Base-by-base conservation (phyloP, 2,329 filamentous ascomycete species). In the Biscogniauxia sp. region DNA sequence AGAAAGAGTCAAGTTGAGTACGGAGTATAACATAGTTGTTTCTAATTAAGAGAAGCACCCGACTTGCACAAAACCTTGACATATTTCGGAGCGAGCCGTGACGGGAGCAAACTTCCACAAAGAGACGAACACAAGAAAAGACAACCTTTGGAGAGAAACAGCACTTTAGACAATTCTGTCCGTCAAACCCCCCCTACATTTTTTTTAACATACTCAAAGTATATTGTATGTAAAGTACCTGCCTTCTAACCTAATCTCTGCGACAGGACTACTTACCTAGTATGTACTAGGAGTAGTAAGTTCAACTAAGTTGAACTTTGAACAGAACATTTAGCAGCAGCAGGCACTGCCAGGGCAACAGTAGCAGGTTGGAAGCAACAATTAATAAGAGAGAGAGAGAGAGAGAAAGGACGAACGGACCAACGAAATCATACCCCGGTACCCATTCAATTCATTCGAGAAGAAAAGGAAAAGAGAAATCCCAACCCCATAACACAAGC, bases 71-170 rank as follows among this genome's bases (percentile, higher is more conserved):
- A 25, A 53, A 28, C 23, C 23, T 19, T 26, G 17, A 28, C 17
- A 26, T 23, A 25, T 54, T 6, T 66, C 64, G 62, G 64, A 63
- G 61, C 58, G 64, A 66, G 64, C 64, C 62, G 64, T 58, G 63
- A 59, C 28, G 49, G 49, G 63, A 66, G 64, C 64, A 66, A 64
- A 63, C 64, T 60, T 62, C 57, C 54, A 41, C 54, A 63, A 61
- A 60, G 59, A 53, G 51, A 59, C 54, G 11, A 51, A 32, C 32
- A 55, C n/a, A 53, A 55, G 50, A 6, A 51, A 58, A 53, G 45
- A 20, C 23, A 23, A 23, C 2, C 45, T 20, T 20, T 37, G 51
- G 55, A 55, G 61, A 58, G 57, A 58, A 65, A 63, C 59, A 57
- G 61, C 57, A 66, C 52, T 41, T 58, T 25, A 60, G 54, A 57